Base-by-base conservation (phyloP, 192 early-diverging fungal species). In the Coemansia sp. region DNA sequence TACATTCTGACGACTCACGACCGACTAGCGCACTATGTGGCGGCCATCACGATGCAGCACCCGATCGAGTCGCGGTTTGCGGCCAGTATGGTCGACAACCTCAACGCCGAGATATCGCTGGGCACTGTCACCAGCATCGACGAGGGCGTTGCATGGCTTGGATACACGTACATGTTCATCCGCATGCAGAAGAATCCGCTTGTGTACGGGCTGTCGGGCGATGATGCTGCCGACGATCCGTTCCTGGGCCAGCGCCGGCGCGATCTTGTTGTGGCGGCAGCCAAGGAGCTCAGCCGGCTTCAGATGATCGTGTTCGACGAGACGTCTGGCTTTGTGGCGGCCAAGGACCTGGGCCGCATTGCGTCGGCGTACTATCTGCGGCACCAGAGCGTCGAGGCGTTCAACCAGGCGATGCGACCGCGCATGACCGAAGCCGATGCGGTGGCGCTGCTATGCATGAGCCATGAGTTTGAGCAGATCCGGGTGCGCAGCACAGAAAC, bases 41-140 rank as follows among this genome's bases (percentile, higher is more conserved):
- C 92, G 15, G 86, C 91, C 4, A 93, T 99, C 78, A 97, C 94
- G 4, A 91, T 94, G 75, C 95, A 98, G 76, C 89, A 93, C 60
- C 95, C 98, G 8, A 99, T 99, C 59, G 98, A 99, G 82, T 95
- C 92, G 3, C 83, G 76, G 53, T 99, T 99, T 66, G 88, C 91
- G 13, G 74, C 84, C 27, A 85, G 89, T 28, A 82, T 98, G 68
- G 84, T 89, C 15, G 94, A 99, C 66, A 97, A 97, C 72, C 84
- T 99, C 47, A 99, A 99, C 70, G 98, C 98, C 33, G 98, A 99
- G 65, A 88, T 99, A 42, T 87, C 91, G 0, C 74, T 99, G 7
- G 98, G 98, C 25, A 97, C 96, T 0, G 94, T 99, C 2, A 95
- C 94, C 30, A 97, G 86, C 54, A 75, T 98, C 34, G 91, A 95